Evolutionary conservation across 345 rosid genomes (phyloP).

Genomic region (Eutrema yunnanense): DNA sequence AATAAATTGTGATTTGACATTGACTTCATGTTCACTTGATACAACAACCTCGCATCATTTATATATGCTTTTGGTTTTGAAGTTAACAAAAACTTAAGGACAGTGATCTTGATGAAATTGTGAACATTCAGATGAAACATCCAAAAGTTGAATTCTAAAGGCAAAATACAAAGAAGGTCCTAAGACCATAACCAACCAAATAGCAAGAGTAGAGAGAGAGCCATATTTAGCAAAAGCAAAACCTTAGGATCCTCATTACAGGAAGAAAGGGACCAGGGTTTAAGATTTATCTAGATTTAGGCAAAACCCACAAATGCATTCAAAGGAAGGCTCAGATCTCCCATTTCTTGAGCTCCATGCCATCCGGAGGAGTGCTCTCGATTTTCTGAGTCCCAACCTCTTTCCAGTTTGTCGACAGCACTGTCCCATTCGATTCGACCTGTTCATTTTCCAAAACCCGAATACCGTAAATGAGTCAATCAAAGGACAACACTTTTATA

Average conservation of each 20-base stretch:
- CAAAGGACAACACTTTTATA: neutral
- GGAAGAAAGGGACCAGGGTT: constrained; percentile 5
- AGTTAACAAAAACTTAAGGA: neutral
- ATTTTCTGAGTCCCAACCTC: constrained; percentile 86
- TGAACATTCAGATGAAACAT: neutral
- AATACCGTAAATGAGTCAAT: neutral
- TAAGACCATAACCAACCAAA: neutral
- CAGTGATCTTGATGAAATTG: neutral
- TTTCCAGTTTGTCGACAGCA: constrained; percentile 95
- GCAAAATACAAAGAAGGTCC: neutral
- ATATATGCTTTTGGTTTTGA: neutral
- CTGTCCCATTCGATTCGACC: constrained; percentile 95
- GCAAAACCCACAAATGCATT: neutral
- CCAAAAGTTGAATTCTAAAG: no score
- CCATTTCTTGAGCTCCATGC: constrained; percentile 96
- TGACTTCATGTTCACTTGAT: no score
- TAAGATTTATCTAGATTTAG: neutral
- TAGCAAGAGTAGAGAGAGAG: neutral
- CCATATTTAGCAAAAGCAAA: constrained; percentile 8
- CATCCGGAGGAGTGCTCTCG: constrained; percentile 90
- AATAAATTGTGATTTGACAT: no score
- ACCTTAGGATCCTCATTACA: constrained; percentile 11
- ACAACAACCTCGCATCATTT: no score
- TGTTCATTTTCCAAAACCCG: constrained; percentile 16
- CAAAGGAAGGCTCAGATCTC: constrained; percentile 23